Evolutionary conservation across 768 basidiomycete genomes (phyloP).

Genomic region (Mycena capillaripes): DNA sequence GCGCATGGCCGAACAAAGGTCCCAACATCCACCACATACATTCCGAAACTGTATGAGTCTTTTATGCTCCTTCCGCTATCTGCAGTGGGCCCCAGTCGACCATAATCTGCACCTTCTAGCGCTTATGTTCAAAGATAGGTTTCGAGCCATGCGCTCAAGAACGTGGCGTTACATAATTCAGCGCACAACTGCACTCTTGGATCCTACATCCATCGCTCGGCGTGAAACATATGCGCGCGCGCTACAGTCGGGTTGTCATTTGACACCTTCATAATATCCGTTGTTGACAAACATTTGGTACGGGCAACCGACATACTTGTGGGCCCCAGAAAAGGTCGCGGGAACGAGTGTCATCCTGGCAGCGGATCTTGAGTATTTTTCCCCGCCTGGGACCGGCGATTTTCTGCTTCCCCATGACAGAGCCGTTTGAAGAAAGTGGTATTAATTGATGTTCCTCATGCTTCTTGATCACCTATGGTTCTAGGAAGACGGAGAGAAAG

Average conservation of each 20-base stretch:
- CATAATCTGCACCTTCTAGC: background rate
- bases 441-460: conserved; percentile 9
- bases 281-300: too few relatives aligned
- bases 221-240: background rate
- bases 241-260: background rate
- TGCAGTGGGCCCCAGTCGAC: background rate
- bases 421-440: background rate
- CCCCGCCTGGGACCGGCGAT: too few relatives aligned
- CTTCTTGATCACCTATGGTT: too few relatives aligned
- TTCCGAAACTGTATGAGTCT: background rate
- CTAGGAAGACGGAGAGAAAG: background rate
- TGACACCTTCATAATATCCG: too few relatives aligned
- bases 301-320: too few relatives aligned
- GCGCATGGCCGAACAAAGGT: too few relatives aligned
- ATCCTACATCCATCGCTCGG: background rate
- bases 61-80: background rate
- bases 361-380: too few relatives aligned
- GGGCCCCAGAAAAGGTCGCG: background rate
- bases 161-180: background rate
- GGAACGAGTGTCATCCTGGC: background rate
- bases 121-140: conserved; percentile 10
- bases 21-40: background rate
- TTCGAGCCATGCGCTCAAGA: background rate
- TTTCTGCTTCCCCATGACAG: too few relatives aligned
- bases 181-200: too few relatives aligned